phyloP scores from a whole-genome alignment of 2,329 filamentous ascomycete genomes.

The Delphinella strobiligena region DNA sequence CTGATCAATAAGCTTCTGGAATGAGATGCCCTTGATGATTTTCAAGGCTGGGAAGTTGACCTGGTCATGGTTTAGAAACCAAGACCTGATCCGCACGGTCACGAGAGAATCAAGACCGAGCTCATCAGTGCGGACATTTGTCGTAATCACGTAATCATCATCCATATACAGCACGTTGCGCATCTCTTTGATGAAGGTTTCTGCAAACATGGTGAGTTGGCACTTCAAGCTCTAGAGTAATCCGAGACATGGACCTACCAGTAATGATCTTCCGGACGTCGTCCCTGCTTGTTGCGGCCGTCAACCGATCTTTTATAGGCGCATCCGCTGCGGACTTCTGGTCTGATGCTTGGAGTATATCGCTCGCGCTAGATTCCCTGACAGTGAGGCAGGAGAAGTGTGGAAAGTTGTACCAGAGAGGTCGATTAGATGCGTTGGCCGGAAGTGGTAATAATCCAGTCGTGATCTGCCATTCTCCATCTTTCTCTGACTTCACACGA shows the following conservation, averaged over 20 bases:
- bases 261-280: too few relatives aligned
- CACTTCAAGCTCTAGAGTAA: background rate
- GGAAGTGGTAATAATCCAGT: too few relatives aligned
- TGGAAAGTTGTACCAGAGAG: too few relatives aligned
- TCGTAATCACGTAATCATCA: background rate
- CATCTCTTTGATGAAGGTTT: background rate
- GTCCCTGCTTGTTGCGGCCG: too few relatives aligned
- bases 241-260: background rate
- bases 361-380: too few relatives aligned
- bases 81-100: constrained; percentile 31
- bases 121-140: constrained; percentile 11
- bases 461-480: background rate
- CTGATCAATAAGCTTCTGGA: background rate
- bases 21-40: constrained; percentile 20
- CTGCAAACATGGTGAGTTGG: background rate
- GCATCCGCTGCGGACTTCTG: too few relatives aligned
- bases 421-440: too few relatives aligned
- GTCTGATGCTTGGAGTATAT: background rate
- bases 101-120: constrained; percentile 27
- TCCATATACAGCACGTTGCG: background rate
- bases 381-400: too few relatives aligned
- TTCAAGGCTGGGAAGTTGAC: constrained; percentile 37
- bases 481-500: constrained; percentile 4
- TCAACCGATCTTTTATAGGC: too few relatives aligned
- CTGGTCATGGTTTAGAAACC: constrained; percentile 35